These are phyloP conservation scores for Hyaloperonospora arabidopsidis DNA, from an alignment of 352 stramenopile species.

Conservation along the genomic window DNA sequence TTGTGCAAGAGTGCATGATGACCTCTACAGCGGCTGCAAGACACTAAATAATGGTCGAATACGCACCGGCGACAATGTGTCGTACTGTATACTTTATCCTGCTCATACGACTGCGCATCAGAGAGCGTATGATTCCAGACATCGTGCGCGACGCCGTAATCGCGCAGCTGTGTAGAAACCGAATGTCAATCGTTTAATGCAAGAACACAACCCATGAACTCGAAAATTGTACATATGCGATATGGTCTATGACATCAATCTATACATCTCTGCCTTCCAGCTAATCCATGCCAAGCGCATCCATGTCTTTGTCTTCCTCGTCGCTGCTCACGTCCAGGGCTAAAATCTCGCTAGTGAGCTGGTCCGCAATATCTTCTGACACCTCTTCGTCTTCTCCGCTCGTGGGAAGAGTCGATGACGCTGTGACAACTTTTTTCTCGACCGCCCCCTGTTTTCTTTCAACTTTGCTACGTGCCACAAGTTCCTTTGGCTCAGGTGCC, in stretches of 20 bases:
- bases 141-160: not conserved
- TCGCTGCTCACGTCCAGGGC: constrained; percentile 80
- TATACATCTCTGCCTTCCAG: constrained; percentile 2
- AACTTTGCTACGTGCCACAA: constrained; percentile 13
- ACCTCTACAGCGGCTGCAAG: constrained; percentile 10
- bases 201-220: constrained; percentile 1
- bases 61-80: constrained; percentile 16
- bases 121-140: not conserved
- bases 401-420: constrained; percentile 32
- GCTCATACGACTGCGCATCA: constrained; percentile 7
- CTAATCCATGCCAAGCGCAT: constrained; percentile 46
- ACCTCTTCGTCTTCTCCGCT: constrained; percentile 58
- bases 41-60: constrained; percentile 14
- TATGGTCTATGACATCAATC: constrained; percentile 16
- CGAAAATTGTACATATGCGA: constrained; percentile 4
- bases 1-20: constrained; percentile 26
- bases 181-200: constrained; percentile 8
- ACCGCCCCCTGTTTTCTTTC: constrained; percentile 14
- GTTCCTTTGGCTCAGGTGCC: constrained; percentile 14
- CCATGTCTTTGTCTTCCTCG: constrained; percentile 62
- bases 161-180: constrained; percentile 1
- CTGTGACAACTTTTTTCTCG: constrained; percentile 14
- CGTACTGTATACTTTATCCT: constrained; percentile 33
- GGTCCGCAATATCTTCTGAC: constrained; percentile 52
- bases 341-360: constrained; percentile 58